Percentiles rank a stretch among this genome's conserved stretches.
phyloP scores from a whole-genome alignment of 177 flowering plant species.

The Vitis hybrid region DNA sequence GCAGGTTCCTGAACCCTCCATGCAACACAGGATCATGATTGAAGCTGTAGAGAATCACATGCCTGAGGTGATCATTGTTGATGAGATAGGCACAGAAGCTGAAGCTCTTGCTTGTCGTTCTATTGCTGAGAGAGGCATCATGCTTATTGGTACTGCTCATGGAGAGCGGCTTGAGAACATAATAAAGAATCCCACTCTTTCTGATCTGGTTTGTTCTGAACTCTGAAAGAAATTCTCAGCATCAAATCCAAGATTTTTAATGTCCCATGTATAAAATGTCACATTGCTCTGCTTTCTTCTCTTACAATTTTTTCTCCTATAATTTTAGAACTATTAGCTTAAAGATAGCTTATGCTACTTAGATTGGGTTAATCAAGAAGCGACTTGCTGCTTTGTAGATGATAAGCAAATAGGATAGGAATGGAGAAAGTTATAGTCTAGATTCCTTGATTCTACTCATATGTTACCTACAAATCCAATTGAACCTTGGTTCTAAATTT shows the following conservation, averaged over 20 bases:
- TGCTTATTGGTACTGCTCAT: constrained; percentile 80
- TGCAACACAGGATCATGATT: constrained; percentile 76
- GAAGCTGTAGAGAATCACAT: constrained; percentile 86
- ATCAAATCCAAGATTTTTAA: not conserved
- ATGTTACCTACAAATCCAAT: not conserved
- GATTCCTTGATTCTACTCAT: not conserved
- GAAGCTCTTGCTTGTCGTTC: constrained; percentile 74
- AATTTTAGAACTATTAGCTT: not conserved
- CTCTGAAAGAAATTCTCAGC: not conserved
- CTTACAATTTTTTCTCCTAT: not conserved
- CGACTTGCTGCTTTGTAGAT: not conserved
- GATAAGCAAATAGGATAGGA: not conserved
- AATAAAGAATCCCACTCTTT: constrained; percentile 64
- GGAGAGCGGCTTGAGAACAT: constrained; percentile 61
- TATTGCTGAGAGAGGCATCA: constrained; percentile 80
- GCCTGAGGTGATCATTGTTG: constrained; percentile 80
- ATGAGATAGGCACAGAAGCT: constrained; percentile 77
- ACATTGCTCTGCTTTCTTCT: not conserved
- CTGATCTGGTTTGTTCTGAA: constrained; percentile 50
- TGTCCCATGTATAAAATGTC: not conserved
- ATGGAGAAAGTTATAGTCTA: not conserved
- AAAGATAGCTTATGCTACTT: not conserved
- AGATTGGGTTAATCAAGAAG: not conserved
- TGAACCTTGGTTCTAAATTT: not conserved
- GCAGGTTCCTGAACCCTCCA: constrained; percentile 69